Evolutionary conservation across 306 rosid species (phyloP), one percentile per base, ranked within the genome.

Genomic region (Comarum palustre): DNA sequence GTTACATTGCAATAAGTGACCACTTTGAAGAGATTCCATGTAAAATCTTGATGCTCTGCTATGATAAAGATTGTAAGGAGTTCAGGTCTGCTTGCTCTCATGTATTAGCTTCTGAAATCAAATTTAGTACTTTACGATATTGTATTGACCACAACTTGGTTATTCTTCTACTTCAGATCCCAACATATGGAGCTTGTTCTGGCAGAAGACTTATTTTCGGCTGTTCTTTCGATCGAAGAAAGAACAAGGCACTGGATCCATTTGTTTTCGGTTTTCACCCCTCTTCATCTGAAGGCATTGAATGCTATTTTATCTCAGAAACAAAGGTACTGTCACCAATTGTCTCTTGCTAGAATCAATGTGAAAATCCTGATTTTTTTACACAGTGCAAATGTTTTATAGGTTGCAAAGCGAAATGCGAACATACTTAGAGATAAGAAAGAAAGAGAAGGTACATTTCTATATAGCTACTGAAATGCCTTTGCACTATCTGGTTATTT

Each of bases 181-280:
- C 99, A 91, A 71, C 87, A 79, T 81, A 78, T 94, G 90, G 99
- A 91, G 75, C 83, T 87, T 69, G 76, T 91, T 80, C 84, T 94
- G 76, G 89, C 89, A 34, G 84, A 84, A 77, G 90, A 86, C 80
- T 82, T 94, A 66, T 94, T 91, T 78, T 96, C 91, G 0, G 68
- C 77, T 50, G 75, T 60, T 67, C 96, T 91, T 76, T 81, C 90
- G 20, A 68, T 79, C 52, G 87, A 75, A 79, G 96, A 91, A 85
- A 88, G 89, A 78, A 88, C 97, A 70, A 80, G 73, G 75, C 99
- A 94, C 80, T 94, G 99, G 99, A 87, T 91, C 51, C 91, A 90
- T 71, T 69, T 89, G 69, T 89, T 89, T 85, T 89, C 96, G 34
- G 86, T 86, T 80, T 91, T 91, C 69, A 84, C 78, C 66, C 74